phyloP scores from a whole-genome alignment of 2,329 filamentous ascomycete genomes.

The Pseudogymnoascus sp. region DNA sequence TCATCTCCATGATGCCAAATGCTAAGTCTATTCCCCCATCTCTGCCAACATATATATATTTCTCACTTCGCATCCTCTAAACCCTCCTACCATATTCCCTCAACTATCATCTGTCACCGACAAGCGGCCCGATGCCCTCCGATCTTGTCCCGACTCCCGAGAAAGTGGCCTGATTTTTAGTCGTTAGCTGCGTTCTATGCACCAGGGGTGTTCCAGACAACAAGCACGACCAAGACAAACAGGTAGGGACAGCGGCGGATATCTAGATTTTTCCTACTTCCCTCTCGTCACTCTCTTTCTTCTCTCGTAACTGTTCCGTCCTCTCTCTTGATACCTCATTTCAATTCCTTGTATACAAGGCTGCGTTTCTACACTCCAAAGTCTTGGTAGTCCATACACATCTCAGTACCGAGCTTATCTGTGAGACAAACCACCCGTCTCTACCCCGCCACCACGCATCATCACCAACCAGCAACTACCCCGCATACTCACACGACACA shows the following conservation, averaged over 20 bases:
- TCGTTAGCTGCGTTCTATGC: neutral
- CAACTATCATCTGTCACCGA: neutral
- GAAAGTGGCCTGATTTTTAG: conserved; percentile 5
- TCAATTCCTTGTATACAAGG: neutral
- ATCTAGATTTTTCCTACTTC: neutral
- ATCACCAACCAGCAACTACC: neutral
- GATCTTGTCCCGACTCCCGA: neutral
- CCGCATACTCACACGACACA: neutral
- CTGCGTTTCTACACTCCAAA: neutral
- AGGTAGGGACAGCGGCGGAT: neutral
- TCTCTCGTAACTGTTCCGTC: neutral
- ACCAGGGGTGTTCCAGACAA: neutral
- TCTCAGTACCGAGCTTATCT: neutral
- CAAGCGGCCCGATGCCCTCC: neutral
- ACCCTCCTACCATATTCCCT: neutral
- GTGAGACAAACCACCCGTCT: neutral
- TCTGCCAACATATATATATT: neutral
- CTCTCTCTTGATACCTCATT: neutral
- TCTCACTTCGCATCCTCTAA: neutral
- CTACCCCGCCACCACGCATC: neutral
- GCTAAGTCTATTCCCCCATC: neutral
- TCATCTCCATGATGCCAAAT: neutral
- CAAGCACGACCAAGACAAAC: neutral
- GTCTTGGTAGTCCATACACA: neutral
- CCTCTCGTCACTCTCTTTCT: neutral